Conservation (phyloP, 805 yeast genomes). For the Torulaspora maleeae region DNA sequence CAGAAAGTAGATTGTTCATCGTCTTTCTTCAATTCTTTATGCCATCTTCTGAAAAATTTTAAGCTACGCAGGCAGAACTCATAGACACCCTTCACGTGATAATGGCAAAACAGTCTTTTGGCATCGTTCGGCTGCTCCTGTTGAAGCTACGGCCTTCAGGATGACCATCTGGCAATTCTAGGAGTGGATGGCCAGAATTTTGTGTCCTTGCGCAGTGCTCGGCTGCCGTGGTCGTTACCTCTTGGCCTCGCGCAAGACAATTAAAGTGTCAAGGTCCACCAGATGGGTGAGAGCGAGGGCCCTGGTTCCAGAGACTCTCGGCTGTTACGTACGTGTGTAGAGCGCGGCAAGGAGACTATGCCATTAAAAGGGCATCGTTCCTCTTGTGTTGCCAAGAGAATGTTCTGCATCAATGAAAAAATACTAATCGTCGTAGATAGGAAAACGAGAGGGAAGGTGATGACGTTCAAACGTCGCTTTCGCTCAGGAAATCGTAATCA, state of each 20-base stretch:
- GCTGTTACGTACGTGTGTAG: no score
- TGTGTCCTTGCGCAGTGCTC: no score
- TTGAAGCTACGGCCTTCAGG: neutral
- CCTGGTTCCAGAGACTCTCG: no score
- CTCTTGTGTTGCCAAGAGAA: no score
- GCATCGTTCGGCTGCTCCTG: neutral
- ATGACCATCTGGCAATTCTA: neutral
- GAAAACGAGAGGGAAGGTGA: no score
- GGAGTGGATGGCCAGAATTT: no score
- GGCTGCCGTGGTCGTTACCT: no score
- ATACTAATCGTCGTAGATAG: no score
- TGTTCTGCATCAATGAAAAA: neutral
- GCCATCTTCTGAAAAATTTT: conserved; percentile 1
- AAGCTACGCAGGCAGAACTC: neutral
- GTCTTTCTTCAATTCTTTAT: conserved; percentile 1
- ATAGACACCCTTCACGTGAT: conserved; percentile 1
- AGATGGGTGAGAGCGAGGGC: no score
- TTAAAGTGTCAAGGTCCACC: no score
- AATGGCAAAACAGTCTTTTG: neutral
- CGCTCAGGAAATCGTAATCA: conserved; percentile 29
- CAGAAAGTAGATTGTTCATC: neutral
- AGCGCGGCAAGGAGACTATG: neutral
- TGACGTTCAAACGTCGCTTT: conserved; percentile 17
- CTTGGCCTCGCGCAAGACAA: no score
- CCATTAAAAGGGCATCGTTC: no score